Percentiles rank a stretch among this genome's conserved stretches.
Conservation (phyloP, 108 stramenopile species). For the Parmales sp. region DNA sequence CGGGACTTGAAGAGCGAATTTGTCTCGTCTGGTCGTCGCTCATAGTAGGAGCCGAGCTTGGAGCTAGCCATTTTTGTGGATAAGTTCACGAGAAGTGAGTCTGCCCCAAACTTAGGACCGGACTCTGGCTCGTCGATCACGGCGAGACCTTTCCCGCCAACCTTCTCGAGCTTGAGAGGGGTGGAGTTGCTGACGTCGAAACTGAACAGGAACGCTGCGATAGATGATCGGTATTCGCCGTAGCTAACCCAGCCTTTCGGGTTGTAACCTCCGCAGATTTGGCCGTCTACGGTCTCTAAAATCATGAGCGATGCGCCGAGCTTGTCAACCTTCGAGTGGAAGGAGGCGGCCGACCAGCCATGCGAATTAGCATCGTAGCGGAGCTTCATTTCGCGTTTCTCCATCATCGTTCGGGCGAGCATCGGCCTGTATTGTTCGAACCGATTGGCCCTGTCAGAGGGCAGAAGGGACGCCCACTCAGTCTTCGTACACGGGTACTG, state of each 20-base stretch:
- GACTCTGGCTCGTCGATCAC: slow-evolving; percentile 48
- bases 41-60: slow-evolving; percentile 70
- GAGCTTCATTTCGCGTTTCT: slow-evolving; percentile 45
- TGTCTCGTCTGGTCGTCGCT: slow-evolving; percentile 57
- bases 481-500: slow-evolving; percentile 56
- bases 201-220: slow-evolving; percentile 70
- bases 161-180: slow-evolving; percentile 57
- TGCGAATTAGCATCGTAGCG: slow-evolving; percentile 65
- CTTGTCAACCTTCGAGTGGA: slow-evolving; percentile 64
- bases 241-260: slow-evolving; percentile 67
- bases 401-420: slow-evolving; percentile 72
- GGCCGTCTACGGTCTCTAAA: slow-evolving; percentile 39
- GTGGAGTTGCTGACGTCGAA: slow-evolving; percentile 26
- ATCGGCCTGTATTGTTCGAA: slow-evolving; percentile 36
- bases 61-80: slow-evolving; percentile 50
- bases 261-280: slow-evolving; percentile 70
- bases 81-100: slow-evolving; percentile 61
- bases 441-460: slow-evolving; percentile 48
- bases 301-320: slow-evolving; percentile 52
- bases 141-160: slow-evolving; percentile 50
- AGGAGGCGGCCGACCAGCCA: slow-evolving; percentile 57
- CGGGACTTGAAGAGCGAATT: slow-evolving; percentile 56
- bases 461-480: slow-evolving; percentile 63
- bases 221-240: slow-evolving; percentile 65
- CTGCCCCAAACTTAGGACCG: slow-evolving; percentile 65